Conservation (phyloP, 2,329 filamentous ascomycete genomes). For the Zymoseptoria ardabiliae region DNA sequence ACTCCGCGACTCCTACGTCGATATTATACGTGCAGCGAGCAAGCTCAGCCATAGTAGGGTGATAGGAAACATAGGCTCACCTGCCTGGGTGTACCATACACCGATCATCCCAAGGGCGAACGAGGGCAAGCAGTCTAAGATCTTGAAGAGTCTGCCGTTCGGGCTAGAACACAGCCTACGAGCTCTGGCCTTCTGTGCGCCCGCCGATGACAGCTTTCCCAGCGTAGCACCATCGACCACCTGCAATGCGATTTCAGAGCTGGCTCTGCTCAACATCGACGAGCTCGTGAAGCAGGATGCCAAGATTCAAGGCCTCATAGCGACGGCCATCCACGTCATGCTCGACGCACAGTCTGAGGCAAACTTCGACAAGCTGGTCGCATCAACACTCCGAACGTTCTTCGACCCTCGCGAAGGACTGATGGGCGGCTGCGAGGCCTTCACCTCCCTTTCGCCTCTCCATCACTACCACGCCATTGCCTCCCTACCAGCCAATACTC, state of each 20-base stretch:
- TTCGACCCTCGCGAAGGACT: background rate
- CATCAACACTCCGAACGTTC: slow-evolving; percentile 9
- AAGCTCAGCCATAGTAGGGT: slow-evolving; percentile 1
- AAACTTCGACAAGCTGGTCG: slow-evolving; percentile 10
- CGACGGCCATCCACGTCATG: slow-evolving; percentile 15
- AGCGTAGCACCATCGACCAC: slow-evolving; percentile 11
- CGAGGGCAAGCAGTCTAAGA: slow-evolving; percentile 4
- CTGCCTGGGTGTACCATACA: slow-evolving; percentile 17
- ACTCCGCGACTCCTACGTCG: slow-evolving; percentile 31
- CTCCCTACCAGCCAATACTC: slow-evolving; percentile 49
- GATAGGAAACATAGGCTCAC: slow-evolving; percentile 10
- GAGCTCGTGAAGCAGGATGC: slow-evolving; percentile 15
- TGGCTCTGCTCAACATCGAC: slow-evolving; percentile 24
- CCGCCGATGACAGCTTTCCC: slow-evolving; percentile 10
- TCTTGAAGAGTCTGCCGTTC: slow-evolving; percentile 6
- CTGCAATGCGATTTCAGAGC: slow-evolving; percentile 18
- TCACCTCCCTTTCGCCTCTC: slow-evolving; percentile 7
- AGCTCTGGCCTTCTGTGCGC: slow-evolving; percentile 10
- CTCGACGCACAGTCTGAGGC: slow-evolving; percentile 16
- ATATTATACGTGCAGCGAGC: slow-evolving; percentile 18
- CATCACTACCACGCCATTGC: slow-evolving; percentile 53
- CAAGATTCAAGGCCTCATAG: slow-evolving; percentile 8
- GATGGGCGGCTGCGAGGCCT: background rate
- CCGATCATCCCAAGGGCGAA: slow-evolving; percentile 12
- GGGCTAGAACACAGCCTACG: slow-evolving; percentile 12